Base-by-base conservation (phyloP, 2,329 filamentous ascomycete species). In the Ascochyta lentis region DNA sequence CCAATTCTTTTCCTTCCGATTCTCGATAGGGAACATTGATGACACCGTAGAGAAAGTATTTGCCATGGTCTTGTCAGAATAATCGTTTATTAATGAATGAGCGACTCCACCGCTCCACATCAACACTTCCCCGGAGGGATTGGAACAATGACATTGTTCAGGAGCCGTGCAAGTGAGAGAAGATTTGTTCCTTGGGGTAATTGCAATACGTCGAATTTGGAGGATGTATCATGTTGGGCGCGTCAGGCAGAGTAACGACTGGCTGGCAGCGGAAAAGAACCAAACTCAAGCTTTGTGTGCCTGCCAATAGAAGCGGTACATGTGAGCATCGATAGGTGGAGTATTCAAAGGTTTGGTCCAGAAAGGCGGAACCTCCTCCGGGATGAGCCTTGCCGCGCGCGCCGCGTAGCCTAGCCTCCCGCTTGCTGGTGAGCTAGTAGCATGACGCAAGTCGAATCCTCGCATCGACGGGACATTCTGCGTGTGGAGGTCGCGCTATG, bases 311-410 rank as follows among this genome's bases (percentile, higher is more conserved):
- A 33, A 6, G n/a, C 39, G 40, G n/a, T 26, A 24, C 12, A 29
- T 24, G 24, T 6, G n/a, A 13, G 16, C 33, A 8, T n/a, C 26
- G 12, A 10, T 29, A 33, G 13, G 31, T 27, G n/a, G 6, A 19
- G 23, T 16, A 24, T 22, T n/a, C 37, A 16, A n/a, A 26, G 22
- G 49, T 41, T 47, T 22, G 42, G 26, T 47, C 33, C 31, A 29
- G 31, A 43, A 24, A 8, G 38, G 44, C 50, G 51, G 49, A 44
- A 31, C 23, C 26, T 19, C 15, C 46, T 42, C 38, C 46, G 37
- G 49, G 41, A 52, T 45, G 33, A 40, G 27, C 49, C 37, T 7
- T 53, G 43, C 50, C 50, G 49, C 42, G 15, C 12, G 44, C 51
- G 45, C 44, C 43, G 29, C 23, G 13, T 15, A 16, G 38, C 31